Base-by-base conservation (phyloP, 495 filamentous ascomycete genomes). In the Penicillium taxi region DNA sequence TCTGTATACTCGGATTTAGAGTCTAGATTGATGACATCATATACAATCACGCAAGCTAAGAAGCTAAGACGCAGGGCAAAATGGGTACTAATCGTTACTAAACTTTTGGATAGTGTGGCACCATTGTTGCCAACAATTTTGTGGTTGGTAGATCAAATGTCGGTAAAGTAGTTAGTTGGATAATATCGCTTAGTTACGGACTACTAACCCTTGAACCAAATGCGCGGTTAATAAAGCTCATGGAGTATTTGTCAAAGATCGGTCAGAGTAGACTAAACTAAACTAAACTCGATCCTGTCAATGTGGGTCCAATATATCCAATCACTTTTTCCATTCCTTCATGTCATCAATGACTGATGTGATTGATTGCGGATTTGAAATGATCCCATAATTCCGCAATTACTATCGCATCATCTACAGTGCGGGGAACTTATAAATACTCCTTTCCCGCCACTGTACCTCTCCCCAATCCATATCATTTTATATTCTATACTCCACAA, bases 291-390 rank as follows among this genome's bases (percentile, higher is more conserved):
- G 41, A 23, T n/a, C n/a, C n/a, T n/a, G n/a, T n/a, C n/a, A n/a
- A n/a, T n/a, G 40, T 50, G 44, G 58, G 39, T 0, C 37, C 36
- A 6, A 0, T 4, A 4, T 8, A 5, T 2, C 48, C 47, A 51
- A 42, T 53, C 9, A 58, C 19, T 24, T 37, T 7, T 9, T 14
- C 5, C 5, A 11, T 5, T 47, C 47, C 45, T 63, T 50, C n/a
- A n/a, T 47, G 61, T 61, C 41, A 63, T 63, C 51, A 39, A 56
- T 65, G 48, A 63, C 61, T 53, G 55, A 59, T 57, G 36, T 12
- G 26, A 17, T 34, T 42, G 39, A 16, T 25, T 30, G 33, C 42
- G 45, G 35, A 38, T 47, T 36, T 44, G 20, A 23, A 35, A 29
- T 35, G 34, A 39, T 49, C 33, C 23, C 25, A 17, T 21, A 19